Base-by-base conservation (phyloP, 2,329 filamentous ascomycete species). In the Lasiodiplodia citricola region DNA sequence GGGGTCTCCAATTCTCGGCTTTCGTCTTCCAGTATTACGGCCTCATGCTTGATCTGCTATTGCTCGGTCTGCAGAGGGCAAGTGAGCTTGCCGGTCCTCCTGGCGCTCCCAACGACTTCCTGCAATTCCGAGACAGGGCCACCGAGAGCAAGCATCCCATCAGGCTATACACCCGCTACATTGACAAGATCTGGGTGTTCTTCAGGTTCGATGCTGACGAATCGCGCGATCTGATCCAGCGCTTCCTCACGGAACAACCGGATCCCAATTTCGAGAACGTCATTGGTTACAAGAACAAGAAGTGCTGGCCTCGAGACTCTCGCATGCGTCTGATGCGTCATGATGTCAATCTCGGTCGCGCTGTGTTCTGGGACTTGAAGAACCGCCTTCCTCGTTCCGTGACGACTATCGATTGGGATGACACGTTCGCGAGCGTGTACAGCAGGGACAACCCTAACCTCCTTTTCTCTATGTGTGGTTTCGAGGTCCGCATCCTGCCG, bases 11-110 rank as follows among this genome's bases (percentile, higher is more conserved):
- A 73, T 99, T 99, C 82, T 97, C 96, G 1, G 96, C 93, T 0
- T 99, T 99, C 71, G 96, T 99, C 25, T 99, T 99, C 87, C 96
- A 99, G 78, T 99, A 94, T 85, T 99, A 99, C 75, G 96, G 96
- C 57, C 85, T 99, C 70, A 95, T 99, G 69, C 90, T 99, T 66
- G 96, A 99, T 82, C 86, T 99, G 56, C 85, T 99, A 47, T 86
- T 99, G 25, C 89, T 99, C 35, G 96, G 96, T 56, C 87, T 97
- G 70, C 94, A 98, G 82, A 91, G 96, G 76, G 96, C 96, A n/a
- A 97, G 93, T 74, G 96, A 99, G 79, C 96, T 99, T 77, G 96
- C 96, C 65, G 96, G 96, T 1, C 94, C 96, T 7, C 94, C 96
- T 2, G 92, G 96, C 74, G 93, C 90, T 73, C 96, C 96, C 14